A percentile compares a stretch with the other conserved stretches of the same genome.
Conservation (phyloP, 768 basidiomycete genomes). For the Boletus sp. region DNA sequence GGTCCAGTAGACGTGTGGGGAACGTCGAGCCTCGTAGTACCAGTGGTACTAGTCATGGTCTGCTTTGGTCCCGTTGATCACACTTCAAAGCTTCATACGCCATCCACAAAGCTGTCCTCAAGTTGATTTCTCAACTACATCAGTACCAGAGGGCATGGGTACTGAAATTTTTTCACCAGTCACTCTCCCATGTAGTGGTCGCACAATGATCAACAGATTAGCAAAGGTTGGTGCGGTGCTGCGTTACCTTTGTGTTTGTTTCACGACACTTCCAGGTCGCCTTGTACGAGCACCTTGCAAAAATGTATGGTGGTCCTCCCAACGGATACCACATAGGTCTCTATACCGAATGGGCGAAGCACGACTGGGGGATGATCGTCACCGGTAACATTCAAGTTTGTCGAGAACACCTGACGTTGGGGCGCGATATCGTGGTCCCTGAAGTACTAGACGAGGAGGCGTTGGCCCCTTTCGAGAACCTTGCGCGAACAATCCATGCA, state of each 20-base stretch:
- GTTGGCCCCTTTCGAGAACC: constrained; percentile 46
- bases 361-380: constrained; percentile 84
- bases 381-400: constrained; percentile 83
- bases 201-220: constrained; percentile 44
- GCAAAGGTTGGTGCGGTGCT: constrained; percentile 43
- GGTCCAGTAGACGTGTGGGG: constrained; percentile 21
- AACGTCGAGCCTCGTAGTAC: background rate
- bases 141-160: constrained; percentile 8
- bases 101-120: background rate
- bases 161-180: constrained; percentile 24
- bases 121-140: background rate
- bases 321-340: constrained; percentile 59
- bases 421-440: constrained; percentile 69
- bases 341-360: constrained; percentile 71
- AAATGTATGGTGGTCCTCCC: constrained; percentile 66
- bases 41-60: background rate
- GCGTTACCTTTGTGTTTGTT: background rate
- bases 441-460: constrained; percentile 38
- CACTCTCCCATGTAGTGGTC: constrained; percentile 33
- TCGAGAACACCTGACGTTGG: constrained; percentile 59
- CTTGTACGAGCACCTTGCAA: constrained; percentile 81
- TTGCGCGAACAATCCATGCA: constrained; percentile 53
- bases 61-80: background rate
- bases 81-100: no score
- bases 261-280: constrained; percentile 57